Conservation (phyloP, 208 protist species). For the Crithidia thermophila region DNA sequence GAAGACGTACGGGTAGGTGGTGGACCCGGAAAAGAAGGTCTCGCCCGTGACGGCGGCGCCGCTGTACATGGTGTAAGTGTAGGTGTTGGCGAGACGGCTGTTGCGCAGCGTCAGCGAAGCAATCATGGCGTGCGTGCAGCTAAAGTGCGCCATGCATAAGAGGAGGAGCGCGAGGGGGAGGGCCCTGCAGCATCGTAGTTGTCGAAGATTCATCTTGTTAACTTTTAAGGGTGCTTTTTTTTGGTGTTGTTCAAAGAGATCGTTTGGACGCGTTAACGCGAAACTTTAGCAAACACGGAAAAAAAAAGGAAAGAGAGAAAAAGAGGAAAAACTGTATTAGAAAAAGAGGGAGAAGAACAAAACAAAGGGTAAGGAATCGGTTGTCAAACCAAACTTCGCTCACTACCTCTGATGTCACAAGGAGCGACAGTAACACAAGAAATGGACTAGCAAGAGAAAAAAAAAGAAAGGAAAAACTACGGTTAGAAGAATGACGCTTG, state of each 20-base stretch:
- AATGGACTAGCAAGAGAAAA: background rate
- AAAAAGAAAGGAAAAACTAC: background rate
- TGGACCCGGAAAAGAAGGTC: slow-evolving; percentile 7
- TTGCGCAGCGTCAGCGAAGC: background rate
- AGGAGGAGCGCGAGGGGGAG: background rate
- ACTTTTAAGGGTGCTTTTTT: slow-evolving; percentile 4
- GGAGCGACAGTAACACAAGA: background rate
- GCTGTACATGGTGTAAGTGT: slow-evolving; percentile 32
- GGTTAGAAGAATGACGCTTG: slow-evolving; percentile 1
- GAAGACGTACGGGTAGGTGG: slow-evolving; percentile 28
- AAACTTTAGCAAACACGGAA: slow-evolving; percentile 1
- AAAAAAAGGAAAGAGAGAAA: background rate
- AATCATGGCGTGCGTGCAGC: background rate
- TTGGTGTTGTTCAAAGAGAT: too few relatives aligned
- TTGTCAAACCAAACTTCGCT: too few relatives aligned
- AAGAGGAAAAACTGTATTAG: background rate
- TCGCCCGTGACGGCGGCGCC: slow-evolving; percentile 11
- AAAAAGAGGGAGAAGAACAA: too few relatives aligned
- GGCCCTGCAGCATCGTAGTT: too few relatives aligned
- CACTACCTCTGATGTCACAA: too few relatives aligned
- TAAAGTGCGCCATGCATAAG: background rate
- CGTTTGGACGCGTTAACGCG: background rate
- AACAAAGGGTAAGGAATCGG: too few relatives aligned
- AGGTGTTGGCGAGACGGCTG: slow-evolving; percentile 14
- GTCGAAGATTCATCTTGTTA: too few relatives aligned